Conservation (phyloP, 2,329 filamentous ascomycete genomes). For the Elsinoe australis region DNA sequence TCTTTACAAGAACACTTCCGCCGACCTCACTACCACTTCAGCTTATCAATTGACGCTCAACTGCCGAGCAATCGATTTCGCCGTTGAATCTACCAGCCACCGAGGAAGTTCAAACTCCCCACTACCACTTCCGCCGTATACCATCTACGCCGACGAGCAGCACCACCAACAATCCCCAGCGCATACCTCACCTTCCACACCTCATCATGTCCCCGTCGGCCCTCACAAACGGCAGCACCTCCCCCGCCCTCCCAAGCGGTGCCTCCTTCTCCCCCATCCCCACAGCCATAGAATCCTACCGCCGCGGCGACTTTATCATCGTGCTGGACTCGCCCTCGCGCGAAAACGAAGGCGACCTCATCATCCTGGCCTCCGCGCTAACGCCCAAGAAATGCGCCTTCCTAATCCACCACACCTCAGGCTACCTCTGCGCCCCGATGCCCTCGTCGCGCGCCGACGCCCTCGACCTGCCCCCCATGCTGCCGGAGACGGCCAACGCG, state of each 20-base stretch:
- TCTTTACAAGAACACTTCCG: background rate
- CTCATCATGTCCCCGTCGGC: constrained; percentile 2
- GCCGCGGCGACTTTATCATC: constrained; percentile 75
- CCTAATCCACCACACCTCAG: constrained; percentile 82
- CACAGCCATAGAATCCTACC: constrained; percentile 10
- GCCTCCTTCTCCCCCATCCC: constrained; percentile 12
- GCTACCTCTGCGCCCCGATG: constrained; percentile 85
- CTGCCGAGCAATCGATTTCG: constrained; percentile 1
- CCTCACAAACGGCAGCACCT: constrained; percentile 4
- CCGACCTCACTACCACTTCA: background rate
- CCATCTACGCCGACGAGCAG: no score
- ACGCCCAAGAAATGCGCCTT: constrained; percentile 91
- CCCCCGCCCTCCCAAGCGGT: background rate
- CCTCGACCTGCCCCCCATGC: constrained; percentile 85
- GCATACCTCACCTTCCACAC: background rate
- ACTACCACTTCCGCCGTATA: background rate
- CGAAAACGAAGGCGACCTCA: constrained; percentile 97
- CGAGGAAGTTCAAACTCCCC: background rate
- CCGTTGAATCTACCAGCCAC: constrained; percentile 14
- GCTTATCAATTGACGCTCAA: background rate
- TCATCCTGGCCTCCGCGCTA: constrained; percentile 79
- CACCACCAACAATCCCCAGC: background rate
- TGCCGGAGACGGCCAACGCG: constrained; percentile 54
- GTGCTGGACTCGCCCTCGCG: constrained; percentile 87
- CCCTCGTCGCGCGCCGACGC: constrained; percentile 58